Evolutionary conservation across 441 rosid species (phyloP), one percentile per base, ranked within the genome.

Genomic region (California macrophylla): DNA sequence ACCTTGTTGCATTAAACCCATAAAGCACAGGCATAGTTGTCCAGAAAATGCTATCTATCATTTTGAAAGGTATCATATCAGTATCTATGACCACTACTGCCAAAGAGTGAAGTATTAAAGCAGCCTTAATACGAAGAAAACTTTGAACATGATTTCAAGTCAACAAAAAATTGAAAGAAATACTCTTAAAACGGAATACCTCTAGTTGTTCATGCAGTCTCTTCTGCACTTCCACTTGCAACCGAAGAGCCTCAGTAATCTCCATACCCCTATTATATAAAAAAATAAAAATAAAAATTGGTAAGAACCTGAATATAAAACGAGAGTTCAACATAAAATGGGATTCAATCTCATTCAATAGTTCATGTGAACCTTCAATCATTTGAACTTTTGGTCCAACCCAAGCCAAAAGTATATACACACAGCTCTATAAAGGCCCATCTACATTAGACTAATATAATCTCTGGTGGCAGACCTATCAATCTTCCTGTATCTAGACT

Each of bases 141-240:
- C 38, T 15, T 12, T 45, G 29, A 1, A 45, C 24, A 32, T 28
- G 30, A 45, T 63, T 26, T 68, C 15, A 26, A 60, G 30, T 45
- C 47, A 67, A 21, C 40, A 21, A 42, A 42, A 21, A 56, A 13
- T 23, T 25, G 50, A 61, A 4, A 23, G 25, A 47, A 60, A 50
- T 64, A 15, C 66, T 25, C 29, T 52, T 32, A 28, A n/a, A 12
- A 68, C 50, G 69, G 45, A 68, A 64, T 83, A 88, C 97, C 96
- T 93, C 96, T 60, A 93, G 96, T 80, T 93, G 98, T 80, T 90
- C 96, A 67, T 88, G 96, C 74, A 91, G 83, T 78, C 85, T 86
- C 77, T 90, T 93, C 84, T 93, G 97, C 60, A 91, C 96, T 82
- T 93, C 98, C 96, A 93, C 88, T 85, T 93, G 97, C 62, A 93